Percentiles rank a stretch among this genome's conserved stretches.
Conservation (phyloP, 768 basidiomycete genomes). For the Collybia mongolica region DNA sequence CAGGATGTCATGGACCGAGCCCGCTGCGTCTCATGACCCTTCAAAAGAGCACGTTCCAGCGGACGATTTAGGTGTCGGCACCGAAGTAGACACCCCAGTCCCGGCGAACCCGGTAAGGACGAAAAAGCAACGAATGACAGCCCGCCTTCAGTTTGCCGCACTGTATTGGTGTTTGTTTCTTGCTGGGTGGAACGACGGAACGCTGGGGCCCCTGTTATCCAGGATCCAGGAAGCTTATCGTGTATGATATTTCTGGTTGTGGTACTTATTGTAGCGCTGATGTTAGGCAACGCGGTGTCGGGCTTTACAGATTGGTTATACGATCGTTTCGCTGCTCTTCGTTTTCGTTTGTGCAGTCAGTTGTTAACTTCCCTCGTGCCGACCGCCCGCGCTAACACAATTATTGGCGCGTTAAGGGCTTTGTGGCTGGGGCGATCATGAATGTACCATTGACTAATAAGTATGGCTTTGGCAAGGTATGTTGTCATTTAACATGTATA, state of each 20-base stretch:
- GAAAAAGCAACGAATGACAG: constrained; percentile 18
- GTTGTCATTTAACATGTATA: background rate
- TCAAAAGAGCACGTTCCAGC: too few relatives aligned
- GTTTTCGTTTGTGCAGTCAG: background rate
- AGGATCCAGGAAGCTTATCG: constrained; percentile 58
- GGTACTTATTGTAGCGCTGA: constrained; percentile 43
- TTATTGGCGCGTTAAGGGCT: background rate
- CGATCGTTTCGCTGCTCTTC: background rate
- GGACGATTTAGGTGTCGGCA: too few relatives aligned
- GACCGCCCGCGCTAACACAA: background rate
- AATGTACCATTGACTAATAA: background rate
- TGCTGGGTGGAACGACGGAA: constrained; percentile 78
- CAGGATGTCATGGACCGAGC: too few relatives aligned
- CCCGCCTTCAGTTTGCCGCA: constrained; percentile 47
- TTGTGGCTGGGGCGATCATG: background rate
- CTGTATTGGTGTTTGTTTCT: constrained; percentile 59
- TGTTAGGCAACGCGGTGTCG: background rate
- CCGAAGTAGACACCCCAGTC: background rate
- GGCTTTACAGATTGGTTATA: constrained; percentile 29
- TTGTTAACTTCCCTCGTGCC: too few relatives aligned
- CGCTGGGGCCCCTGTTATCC: constrained; percentile 72
- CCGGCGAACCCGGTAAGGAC: constrained; percentile 8
- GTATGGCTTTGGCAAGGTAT: background rate
- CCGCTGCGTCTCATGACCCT: too few relatives aligned
- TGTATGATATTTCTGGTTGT: background rate